phyloP scores from a whole-genome alignment of 345 rosid species.

The Eucalyptus decipiens region DNA sequence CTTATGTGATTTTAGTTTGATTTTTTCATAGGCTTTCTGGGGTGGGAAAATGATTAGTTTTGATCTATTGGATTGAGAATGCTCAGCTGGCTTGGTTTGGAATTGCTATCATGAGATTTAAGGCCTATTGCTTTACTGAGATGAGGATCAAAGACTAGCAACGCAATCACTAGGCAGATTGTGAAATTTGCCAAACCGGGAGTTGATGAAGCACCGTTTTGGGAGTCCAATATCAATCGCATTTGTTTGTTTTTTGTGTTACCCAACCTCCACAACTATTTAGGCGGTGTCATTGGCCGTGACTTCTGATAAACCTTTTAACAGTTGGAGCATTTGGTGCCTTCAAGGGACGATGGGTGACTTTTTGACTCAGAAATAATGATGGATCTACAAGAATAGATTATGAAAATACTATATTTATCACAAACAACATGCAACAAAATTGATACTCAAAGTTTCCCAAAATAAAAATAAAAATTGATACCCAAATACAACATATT shows the following conservation, averaged over 20 bases:
- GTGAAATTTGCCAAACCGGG: neutral
- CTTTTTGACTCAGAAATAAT: neutral
- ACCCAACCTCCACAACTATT: neutral
- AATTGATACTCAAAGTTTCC: neutral
- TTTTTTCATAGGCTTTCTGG: rapidly evolving
- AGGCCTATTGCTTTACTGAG: neutral
- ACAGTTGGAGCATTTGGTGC: neutral
- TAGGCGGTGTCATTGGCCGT: neutral
- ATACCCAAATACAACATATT: neutral
- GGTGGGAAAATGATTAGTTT: neutral
- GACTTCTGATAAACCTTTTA: neutral
- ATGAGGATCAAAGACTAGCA: no score
- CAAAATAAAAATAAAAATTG: no score
- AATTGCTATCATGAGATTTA: neutral
- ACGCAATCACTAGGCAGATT: no score
- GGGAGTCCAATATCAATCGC: neutral
- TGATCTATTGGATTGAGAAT: neutral
- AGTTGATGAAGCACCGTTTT: neutral
- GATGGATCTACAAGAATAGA: no score
- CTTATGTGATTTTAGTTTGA: neutral
- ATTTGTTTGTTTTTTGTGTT: neutral
- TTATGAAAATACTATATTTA: neutral
- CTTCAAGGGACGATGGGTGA: neutral
- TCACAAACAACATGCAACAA: neutral
- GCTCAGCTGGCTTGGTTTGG: neutral